A percentile compares a stretch with the other conserved stretches of the same genome.
These are phyloP conservation scores for Hypoxylon lienhwacheense DNA, from an alignment of 495 filamentous ascomycete genomes.

Conservation along the genomic window DNA sequence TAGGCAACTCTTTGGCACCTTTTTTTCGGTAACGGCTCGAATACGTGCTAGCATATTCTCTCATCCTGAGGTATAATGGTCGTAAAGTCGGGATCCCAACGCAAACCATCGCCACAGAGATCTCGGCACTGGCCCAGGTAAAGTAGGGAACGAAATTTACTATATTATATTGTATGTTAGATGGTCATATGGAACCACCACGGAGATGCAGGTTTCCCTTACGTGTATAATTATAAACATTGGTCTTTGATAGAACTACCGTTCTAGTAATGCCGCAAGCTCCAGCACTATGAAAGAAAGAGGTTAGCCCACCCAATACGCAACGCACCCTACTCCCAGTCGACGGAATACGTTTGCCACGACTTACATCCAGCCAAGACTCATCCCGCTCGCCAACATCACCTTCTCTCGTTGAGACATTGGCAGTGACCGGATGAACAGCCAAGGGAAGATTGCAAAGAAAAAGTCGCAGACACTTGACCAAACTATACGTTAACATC, in stretches of 20 bases:
- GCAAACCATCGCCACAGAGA: constrained; percentile 46
- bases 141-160: constrained; percentile 47
- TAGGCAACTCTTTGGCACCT: constrained; percentile 32
- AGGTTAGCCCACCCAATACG: constrained; percentile 14
- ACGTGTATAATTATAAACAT: constrained; percentile 45
- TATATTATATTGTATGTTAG: constrained; percentile 4
- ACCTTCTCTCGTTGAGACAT: constrained; percentile 49
- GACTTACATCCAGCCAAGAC: constrained; percentile 47
- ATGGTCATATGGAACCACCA: background rate
- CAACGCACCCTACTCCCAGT: background rate
- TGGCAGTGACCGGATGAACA: constrained; percentile 46
- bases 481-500: constrained; percentile 37
- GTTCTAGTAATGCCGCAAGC: constrained; percentile 47
- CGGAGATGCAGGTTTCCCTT: background rate
- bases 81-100: constrained; percentile 45
- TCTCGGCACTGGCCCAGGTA: constrained; percentile 47
- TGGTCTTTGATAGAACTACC: constrained; percentile 40
- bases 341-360: background rate
- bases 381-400: constrained; percentile 47
- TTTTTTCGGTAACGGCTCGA: constrained; percentile 20
- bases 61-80: constrained; percentile 41
- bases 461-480: constrained; percentile 49
- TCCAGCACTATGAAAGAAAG: constrained; percentile 38
- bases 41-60: constrained; percentile 28
- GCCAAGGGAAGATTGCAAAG: constrained; percentile 50